Evolutionary conservation across 306 rosid genomes (phyloP).

Genomic region (Begonia peltatifolia): DNA sequence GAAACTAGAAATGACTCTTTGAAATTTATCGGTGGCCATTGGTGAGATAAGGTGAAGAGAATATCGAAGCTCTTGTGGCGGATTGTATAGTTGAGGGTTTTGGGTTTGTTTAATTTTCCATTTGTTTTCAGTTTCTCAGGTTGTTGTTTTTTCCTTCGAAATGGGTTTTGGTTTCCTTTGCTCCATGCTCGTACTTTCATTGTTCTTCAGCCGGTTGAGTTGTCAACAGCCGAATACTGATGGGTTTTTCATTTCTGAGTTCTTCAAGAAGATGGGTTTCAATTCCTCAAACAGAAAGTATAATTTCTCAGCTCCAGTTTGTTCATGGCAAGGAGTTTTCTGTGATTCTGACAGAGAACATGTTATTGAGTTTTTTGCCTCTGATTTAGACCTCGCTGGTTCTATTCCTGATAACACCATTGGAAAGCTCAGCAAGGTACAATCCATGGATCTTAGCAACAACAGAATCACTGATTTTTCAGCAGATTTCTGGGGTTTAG

Average conservation of each 20-base stretch:
- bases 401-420: conserved; percentile 66
- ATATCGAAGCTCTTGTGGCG: conserved; percentile 17
- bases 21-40: conserved; percentile 19
- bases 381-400: conserved; percentile 62
- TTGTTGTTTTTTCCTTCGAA: conserved; percentile 7
- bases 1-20: conserved; percentile 16
- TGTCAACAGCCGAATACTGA: conserved; percentile 84
- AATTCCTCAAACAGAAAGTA: conserved; percentile 19
- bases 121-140: conserved; percentile 9
- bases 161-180: conserved; percentile 64
- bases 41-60: conserved; percentile 16
- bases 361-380: conserved; percentile 31
- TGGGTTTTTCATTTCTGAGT: conserved; percentile 55
- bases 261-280: conserved; percentile 40
- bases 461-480: conserved; percentile 66
- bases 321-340: conserved; percentile 67
- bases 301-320: conserved; percentile 54
- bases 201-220: conserved; percentile 49
- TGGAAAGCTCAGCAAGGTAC: conserved; percentile 68
- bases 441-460: conserved; percentile 67
- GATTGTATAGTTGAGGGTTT: conserved; percentile 16
- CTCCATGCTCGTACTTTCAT: conserved; percentile 42
- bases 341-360: conserved; percentile 42
- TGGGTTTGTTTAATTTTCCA: conserved; percentile 9
- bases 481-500: conserved; percentile 85